Conservation (phyloP, 805 yeast genomes). For the Cyberlindnera xishuangbannaensis region DNA sequence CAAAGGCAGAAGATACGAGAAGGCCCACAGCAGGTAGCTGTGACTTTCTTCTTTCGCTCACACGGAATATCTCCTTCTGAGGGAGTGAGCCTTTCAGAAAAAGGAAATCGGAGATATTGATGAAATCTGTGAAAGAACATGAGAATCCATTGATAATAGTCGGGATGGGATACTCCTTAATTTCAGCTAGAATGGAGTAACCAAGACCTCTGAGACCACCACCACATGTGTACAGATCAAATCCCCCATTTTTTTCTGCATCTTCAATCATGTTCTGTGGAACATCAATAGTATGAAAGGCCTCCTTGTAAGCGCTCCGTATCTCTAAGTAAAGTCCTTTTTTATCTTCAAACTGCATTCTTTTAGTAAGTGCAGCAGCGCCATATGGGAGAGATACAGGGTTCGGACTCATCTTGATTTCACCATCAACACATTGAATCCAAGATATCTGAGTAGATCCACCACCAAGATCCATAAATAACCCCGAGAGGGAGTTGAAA, state of each 20-base stretch:
- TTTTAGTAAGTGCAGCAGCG: slow-evolving; percentile 58
- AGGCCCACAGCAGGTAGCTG: slow-evolving; percentile 70
- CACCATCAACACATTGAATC: slow-evolving; percentile 54
- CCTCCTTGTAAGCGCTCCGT: slow-evolving; percentile 42
- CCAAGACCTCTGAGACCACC: slow-evolving; percentile 74
- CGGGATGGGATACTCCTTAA: slow-evolving; percentile 58
- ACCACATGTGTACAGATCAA: slow-evolving; percentile 61
- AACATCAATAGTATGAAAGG: slow-evolving; percentile 43
- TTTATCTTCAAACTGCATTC: slow-evolving; percentile 46
- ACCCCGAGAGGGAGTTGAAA: slow-evolving; percentile 57
- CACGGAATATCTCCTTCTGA: slow-evolving; percentile 45
- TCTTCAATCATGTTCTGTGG: slow-evolving; percentile 46
- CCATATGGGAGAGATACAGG: slow-evolving; percentile 71
- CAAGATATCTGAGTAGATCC: slow-evolving; percentile 67
- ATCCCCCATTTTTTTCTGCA: slow-evolving; percentile 53
- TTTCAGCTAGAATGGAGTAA: slow-evolving; percentile 46
- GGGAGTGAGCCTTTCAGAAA: slow-evolving; percentile 46
- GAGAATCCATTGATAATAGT: slow-evolving; percentile 67
- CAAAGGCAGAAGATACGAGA: slow-evolving; percentile 55
- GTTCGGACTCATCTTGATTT: slow-evolving; percentile 44
- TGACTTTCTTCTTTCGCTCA: slow-evolving; percentile 57
- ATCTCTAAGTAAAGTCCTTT: slow-evolving; percentile 49
- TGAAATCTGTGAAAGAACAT: slow-evolving; percentile 46
- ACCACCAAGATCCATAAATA: slow-evolving; percentile 71
- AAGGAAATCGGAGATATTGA: slow-evolving; percentile 44